A percentile compares a stretch with the other conserved stretches of the same genome.
These are phyloP conservation scores for Rutstroemia sp. DNA, from an alignment of 2,329 filamentous ascomycete species.

Conservation along the genomic window DNA sequence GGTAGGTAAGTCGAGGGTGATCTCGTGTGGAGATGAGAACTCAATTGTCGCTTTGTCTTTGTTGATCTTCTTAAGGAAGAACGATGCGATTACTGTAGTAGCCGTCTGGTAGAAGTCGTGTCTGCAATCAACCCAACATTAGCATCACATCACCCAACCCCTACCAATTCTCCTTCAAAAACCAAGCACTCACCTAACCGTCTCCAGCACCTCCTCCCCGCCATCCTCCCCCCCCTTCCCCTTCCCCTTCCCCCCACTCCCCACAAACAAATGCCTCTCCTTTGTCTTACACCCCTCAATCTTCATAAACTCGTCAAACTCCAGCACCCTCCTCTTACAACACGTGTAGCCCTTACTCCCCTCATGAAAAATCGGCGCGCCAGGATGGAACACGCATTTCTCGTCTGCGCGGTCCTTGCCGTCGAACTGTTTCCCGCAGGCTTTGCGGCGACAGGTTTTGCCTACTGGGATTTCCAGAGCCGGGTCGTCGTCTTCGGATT, in stretches of 20 bases:
- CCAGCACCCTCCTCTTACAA: slow-evolving; percentile 89
- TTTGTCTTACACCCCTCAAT: slow-evolving; percentile 87
- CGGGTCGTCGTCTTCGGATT: slow-evolving; percentile 84
- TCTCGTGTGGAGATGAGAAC: slow-evolving; percentile 51
- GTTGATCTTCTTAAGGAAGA: slow-evolving; percentile 96
- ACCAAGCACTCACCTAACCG: slow-evolving; percentile 54
- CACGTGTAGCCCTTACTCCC: slow-evolving; percentile 97
- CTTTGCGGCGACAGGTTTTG: slow-evolving; percentile 68
- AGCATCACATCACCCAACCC: background rate
- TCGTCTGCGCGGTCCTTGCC: slow-evolving; percentile 58
- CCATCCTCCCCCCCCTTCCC: slow-evolving; percentile 57
- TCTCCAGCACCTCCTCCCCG: slow-evolving; percentile 54
- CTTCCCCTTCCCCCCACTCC: slow-evolving; percentile 64
- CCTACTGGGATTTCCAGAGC: slow-evolving; percentile 64
- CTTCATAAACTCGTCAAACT: slow-evolving; percentile 97
- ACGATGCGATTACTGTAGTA: slow-evolving; percentile 75
- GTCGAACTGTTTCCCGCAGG: slow-evolving; percentile 62
- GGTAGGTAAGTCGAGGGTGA: slow-evolving; percentile 80
- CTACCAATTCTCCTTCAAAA: slow-evolving; percentile 5
- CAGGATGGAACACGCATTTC: slow-evolving; percentile 82
- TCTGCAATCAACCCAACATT: slow-evolving; percentile 33
- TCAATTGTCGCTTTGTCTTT: slow-evolving; percentile 67
- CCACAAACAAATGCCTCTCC: slow-evolving; percentile 75
- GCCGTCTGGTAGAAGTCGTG: slow-evolving; percentile 95
- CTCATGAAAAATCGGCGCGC: slow-evolving; percentile 90